phyloP scores from a whole-genome alignment of 768 basidiomycete species.

The Mycena leptocephala region DNA sequence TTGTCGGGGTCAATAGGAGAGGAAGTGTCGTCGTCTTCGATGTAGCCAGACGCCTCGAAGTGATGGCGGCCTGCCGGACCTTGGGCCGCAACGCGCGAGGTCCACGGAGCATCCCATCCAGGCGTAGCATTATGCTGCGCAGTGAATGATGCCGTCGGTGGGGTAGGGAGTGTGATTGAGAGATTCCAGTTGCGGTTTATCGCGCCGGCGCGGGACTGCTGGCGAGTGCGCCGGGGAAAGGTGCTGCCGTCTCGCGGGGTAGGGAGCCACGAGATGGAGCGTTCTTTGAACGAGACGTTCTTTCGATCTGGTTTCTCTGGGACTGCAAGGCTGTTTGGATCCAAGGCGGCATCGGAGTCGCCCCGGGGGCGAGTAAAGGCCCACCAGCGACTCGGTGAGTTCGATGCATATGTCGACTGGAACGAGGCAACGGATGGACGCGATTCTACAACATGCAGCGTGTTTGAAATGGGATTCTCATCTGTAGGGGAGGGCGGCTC shows the following conservation, averaged over 20 bases:
- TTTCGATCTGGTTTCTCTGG: conserved; percentile 52
- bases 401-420: conserved; percentile 62
- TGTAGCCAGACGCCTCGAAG: conserved; percentile 47
- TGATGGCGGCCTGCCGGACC: conserved; percentile 52
- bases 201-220: conserved; percentile 28
- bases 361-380: conserved; percentile 76
- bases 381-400: conserved; percentile 78
- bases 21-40: conserved; percentile 44
- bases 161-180: conserved; percentile 53
- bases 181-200: conserved; percentile 47
- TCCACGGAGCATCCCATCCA: conserved; percentile 81
- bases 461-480: conserved; percentile 46
- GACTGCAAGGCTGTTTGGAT: conserved; percentile 35
- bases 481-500: conserved; percentile 85
- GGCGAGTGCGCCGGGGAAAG: conserved; percentile 51
- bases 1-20: conserved; percentile 45
- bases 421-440: conserved; percentile 71
- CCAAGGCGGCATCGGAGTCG: conserved; percentile 33
- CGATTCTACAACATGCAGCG: conserved; percentile 52
- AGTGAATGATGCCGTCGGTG: conserved; percentile 63
- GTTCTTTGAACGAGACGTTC: conserved; percentile 55
- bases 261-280: conserved; percentile 70
- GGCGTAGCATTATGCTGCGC: conserved; percentile 71
- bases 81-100: conserved; percentile 61
- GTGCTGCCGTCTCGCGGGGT: conserved; percentile 51